phyloP scores from a whole-genome alignment of 345 rosid genomes.

The Stellera chamaejasme region DNA sequence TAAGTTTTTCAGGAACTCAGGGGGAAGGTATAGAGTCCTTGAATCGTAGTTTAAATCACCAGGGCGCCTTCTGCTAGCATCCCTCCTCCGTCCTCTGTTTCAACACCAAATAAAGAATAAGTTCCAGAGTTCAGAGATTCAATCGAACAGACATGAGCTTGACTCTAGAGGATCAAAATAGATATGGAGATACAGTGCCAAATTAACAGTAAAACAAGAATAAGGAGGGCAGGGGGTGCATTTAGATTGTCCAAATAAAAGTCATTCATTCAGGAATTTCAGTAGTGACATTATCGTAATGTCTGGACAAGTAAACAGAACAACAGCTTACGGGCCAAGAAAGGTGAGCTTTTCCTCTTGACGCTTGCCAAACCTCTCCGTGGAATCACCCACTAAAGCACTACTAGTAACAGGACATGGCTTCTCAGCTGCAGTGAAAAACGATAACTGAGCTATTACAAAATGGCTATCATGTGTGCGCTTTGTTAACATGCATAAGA shows the following conservation, averaged over 20 bases:
- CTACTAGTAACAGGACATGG: constrained; percentile 27
- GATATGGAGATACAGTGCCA: not conserved
- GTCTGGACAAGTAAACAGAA: constrained; percentile 1
- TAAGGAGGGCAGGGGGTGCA: no score
- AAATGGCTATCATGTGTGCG: no score
- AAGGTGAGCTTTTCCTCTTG: constrained; percentile 68
- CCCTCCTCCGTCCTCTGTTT: constrained; percentile 46
- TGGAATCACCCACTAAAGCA: constrained; percentile 36
- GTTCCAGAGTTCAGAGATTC: constrained; percentile 5
- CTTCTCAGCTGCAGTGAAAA: constrained; percentile 39
- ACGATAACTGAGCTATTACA: constrained; percentile 10
- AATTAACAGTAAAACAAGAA: no score
- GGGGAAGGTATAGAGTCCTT: constrained; percentile 81
- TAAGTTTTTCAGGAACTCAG: constrained; percentile 66
- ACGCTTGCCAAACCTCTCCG: constrained; percentile 62
- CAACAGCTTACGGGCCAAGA: constrained; percentile 68
- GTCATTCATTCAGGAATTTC: not conserved
- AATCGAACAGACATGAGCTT: constrained; percentile 3
- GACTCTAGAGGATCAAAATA: not conserved
- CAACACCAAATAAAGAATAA: constrained; percentile 9
- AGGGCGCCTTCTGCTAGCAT: constrained; percentile 62
- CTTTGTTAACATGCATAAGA: no score
- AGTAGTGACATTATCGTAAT: not conserved
- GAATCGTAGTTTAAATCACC: constrained; percentile 73
- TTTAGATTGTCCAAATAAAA: constrained; percentile 1